Percentiles rank a stretch among this genome's conserved stretches.
phyloP scores from a whole-genome alignment of 1,284 basidiomycete genomes.

The Sporisorium iseilematis-ciliati region DNA sequence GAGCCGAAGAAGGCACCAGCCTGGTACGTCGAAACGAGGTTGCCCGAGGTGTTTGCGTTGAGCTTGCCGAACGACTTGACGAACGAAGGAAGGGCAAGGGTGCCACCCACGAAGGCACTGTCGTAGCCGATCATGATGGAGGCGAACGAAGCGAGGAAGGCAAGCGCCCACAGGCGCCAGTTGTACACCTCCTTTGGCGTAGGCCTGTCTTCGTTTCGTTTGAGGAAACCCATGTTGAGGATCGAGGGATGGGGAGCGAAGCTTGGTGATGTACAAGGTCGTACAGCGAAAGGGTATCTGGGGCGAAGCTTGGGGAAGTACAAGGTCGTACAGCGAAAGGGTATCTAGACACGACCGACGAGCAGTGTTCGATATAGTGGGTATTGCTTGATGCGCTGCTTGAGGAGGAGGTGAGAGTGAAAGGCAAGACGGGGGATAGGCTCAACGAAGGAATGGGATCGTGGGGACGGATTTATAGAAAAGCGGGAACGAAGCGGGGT shows the following conservation, averaged over 20 bases:
- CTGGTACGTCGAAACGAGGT: slow-evolving; percentile 74
- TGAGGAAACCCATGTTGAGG: slow-evolving; percentile 48
- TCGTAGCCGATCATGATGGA: slow-evolving; percentile 73
- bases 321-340: too few species aligned
- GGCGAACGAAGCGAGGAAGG: slow-evolving; percentile 71
- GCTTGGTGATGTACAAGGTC: too few species aligned
- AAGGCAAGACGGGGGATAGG: too few species aligned
- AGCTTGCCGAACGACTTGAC: slow-evolving; percentile 71
- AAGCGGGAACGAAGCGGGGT: too few species aligned
- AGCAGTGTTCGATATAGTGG: too few species aligned
- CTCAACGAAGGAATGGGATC: too few species aligned
- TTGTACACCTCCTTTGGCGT: slow-evolving; percentile 74
- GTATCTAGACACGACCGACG: too few species aligned
- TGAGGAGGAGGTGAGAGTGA: too few species aligned
- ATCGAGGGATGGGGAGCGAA: not conserved
- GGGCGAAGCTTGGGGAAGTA: too few species aligned
- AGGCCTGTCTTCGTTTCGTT: slow-evolving; percentile 70
- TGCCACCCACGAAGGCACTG: slow-evolving; percentile 73
- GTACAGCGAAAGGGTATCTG: too few species aligned
- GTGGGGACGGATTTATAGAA: too few species aligned
- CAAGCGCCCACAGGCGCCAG: slow-evolving; percentile 72
- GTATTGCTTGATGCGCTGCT: too few species aligned
- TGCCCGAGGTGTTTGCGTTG: slow-evolving; percentile 70
- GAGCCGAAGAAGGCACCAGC: slow-evolving; percentile 69
- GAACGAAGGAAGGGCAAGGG: slow-evolving; percentile 72